These are phyloP conservation scores for Lipomyces sp. DNA, from an alignment of 805 yeast genomes.

Conservation along the genomic window DNA sequence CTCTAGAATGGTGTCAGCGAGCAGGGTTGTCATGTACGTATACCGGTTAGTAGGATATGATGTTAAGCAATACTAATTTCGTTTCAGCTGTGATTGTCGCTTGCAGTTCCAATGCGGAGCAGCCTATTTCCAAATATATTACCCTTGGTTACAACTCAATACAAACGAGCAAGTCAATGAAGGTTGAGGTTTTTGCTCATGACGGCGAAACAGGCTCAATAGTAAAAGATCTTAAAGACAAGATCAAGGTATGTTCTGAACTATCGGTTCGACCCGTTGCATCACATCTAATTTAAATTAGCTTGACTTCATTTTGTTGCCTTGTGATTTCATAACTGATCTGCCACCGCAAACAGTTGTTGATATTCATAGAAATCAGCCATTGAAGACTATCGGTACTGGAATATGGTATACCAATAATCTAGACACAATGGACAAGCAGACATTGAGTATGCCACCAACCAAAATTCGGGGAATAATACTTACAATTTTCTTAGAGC, in stretches of 20 bases:
- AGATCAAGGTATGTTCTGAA: constrained; percentile 36
- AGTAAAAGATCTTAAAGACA: constrained; percentile 53
- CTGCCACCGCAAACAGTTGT: constrained; percentile 87
- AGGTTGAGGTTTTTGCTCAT: constrained; percentile 60
- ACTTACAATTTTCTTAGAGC: constrained; percentile 13
- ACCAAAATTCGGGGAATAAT: constrained; percentile 50
- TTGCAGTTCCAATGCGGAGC: constrained; percentile 56
- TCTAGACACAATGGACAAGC: constrained; percentile 78
- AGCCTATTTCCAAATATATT: constrained; percentile 49
- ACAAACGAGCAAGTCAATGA: constrained; percentile 48
- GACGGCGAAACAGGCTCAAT: constrained; percentile 67
- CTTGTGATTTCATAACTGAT: constrained; percentile 93
- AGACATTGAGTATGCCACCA: constrained; percentile 59
- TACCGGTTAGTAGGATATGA: background rate
- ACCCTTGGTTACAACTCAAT: constrained; percentile 32
- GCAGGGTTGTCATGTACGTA: constrained; percentile 37
- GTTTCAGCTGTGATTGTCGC: constrained; percentile 50
- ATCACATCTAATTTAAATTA: constrained; percentile 4
- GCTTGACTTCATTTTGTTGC: constrained; percentile 75
- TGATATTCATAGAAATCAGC: constrained; percentile 78
- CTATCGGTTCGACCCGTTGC: background rate
- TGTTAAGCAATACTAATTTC: background rate
- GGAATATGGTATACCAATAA: constrained; percentile 75
- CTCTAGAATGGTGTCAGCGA: constrained; percentile 83
- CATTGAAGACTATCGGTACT: constrained; percentile 70